These are phyloP conservation scores for Pseudocohnilembus persalinus DNA, from an alignment of 169 alveolate species.

Conservation along the genomic window DNA sequence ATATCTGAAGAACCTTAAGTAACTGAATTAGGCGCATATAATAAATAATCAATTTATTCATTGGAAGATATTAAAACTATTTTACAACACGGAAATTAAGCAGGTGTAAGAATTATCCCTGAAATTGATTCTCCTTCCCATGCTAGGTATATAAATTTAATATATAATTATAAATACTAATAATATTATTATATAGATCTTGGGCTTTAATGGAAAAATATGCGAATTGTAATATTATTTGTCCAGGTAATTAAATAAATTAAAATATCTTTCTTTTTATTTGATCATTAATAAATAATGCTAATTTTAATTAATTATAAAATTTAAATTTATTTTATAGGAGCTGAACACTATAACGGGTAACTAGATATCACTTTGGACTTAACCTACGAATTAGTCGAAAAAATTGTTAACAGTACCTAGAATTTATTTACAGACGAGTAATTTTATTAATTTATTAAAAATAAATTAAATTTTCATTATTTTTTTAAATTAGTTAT, in stretches of 20 bases:
- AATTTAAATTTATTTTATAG: no score
- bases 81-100: constrained; percentile 25
- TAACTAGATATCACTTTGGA: constrained; percentile 40
- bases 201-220: constrained; percentile 5
- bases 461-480: not conserved
- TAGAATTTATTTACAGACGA: constrained; percentile 14
- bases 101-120: constrained; percentile 38
- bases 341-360: constrained; percentile 26
- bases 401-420: constrained; percentile 13
- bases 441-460: not conserved
- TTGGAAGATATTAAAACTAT: constrained; percentile 27
- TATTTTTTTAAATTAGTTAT: constrained; percentile 1
- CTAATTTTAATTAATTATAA: no score
- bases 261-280: no score
- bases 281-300: no score
- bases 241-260: no score
- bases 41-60: constrained; percentile 1
- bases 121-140: constrained; percentile 36
- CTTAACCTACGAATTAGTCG: constrained; percentile 28
- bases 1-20: constrained; percentile 6
- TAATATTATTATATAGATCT: constrained; percentile 4
- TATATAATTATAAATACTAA: not conserved
- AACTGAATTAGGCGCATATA: not conserved
- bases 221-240: constrained; percentile 1
- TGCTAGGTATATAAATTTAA: not conserved